Conservation (phyloP, 768 basidiomycete genomes). For the Mrakia blollopis region DNA sequence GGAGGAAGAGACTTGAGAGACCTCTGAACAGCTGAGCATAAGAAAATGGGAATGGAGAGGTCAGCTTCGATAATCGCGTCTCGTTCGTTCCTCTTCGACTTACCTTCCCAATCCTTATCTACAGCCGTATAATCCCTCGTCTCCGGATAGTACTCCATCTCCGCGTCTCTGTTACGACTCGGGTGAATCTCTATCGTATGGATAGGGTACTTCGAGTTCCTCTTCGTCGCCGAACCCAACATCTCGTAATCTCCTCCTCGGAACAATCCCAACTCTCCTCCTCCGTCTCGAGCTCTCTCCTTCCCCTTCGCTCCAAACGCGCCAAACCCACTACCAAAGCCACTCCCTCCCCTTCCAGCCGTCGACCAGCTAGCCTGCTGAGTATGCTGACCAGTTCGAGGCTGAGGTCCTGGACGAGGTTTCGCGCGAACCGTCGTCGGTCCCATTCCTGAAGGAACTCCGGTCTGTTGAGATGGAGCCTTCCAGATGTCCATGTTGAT, state of each 20-base stretch:
- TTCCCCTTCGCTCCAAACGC: conserved; percentile 6
- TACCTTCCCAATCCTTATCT: background rate
- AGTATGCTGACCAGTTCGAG: background rate
- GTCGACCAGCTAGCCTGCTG: conserved; percentile 15
- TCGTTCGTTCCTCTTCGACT: background rate
- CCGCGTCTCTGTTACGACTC: background rate
- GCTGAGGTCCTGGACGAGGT: background rate
- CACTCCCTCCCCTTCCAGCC: background rate
- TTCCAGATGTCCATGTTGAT: background rate
- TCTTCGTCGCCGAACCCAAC: background rate
- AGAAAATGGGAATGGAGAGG: background rate
- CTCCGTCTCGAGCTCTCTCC: background rate
- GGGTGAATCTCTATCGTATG: background rate
- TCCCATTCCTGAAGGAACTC: background rate
- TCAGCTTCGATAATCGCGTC: background rate
- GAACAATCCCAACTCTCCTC: background rate
- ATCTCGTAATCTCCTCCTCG: background rate
- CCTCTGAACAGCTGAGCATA: background rate
- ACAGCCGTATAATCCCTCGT: background rate
- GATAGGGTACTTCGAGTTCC: conserved; percentile 6
- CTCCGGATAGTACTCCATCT: background rate
- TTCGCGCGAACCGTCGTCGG: background rate
- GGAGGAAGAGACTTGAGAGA: conserved; percentile 6
- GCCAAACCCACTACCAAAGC: background rate
- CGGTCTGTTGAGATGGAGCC: background rate